phyloP scores from a whole-genome alignment of 768 basidiomycete genomes.

The Mrakia hoshinonis region DNA sequence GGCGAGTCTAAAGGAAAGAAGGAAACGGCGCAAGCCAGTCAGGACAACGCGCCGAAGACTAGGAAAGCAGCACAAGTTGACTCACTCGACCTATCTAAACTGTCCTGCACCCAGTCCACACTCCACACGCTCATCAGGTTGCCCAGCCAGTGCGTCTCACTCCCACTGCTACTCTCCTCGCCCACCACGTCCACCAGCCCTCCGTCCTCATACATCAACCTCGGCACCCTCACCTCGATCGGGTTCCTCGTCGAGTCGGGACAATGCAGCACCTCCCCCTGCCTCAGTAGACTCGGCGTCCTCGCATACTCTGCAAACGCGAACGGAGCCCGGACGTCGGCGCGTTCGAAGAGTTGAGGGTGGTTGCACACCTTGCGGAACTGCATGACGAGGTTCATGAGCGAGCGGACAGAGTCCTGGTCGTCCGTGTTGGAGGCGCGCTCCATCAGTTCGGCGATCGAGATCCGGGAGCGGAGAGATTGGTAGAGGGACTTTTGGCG shows the following conservation, averaged over 20 bases:
- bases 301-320: conserved; percentile 76
- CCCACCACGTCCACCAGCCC: conserved; percentile 60
- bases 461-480: conserved; percentile 82
- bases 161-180: conserved; percentile 48
- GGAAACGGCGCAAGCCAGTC: conserved; percentile 12
- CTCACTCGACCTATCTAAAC: conserved; percentile 59
- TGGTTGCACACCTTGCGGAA: conserved; percentile 99
- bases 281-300: conserved; percentile 71
- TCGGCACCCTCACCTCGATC: conserved; percentile 68
- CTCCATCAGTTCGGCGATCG: conserved; percentile 83
- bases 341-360: conserved; percentile 93
- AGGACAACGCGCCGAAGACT: not conserved
- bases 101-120: conserved; percentile 65
- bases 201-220: conserved; percentile 66
- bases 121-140: conserved; percentile 87
- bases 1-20: conserved; percentile 43
- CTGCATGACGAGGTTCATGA: conserved; percentile 99
- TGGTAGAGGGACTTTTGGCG: conserved; percentile 85
- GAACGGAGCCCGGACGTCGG: conserved; percentile 87
- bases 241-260: conserved; percentile 83
- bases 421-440: conserved; percentile 81
- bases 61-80: not conserved
- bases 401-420: conserved; percentile 77
- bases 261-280: conserved; percentile 72
- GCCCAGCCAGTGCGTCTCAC: conserved; percentile 51